A percentile compares a stretch with the other conserved stretches of the same genome.
These are phyloP conservation scores for Thielaviopsis ethacetica DNA, from an alignment of 2,329 filamentous ascomycete genomes.

Conservation along the genomic window DNA sequence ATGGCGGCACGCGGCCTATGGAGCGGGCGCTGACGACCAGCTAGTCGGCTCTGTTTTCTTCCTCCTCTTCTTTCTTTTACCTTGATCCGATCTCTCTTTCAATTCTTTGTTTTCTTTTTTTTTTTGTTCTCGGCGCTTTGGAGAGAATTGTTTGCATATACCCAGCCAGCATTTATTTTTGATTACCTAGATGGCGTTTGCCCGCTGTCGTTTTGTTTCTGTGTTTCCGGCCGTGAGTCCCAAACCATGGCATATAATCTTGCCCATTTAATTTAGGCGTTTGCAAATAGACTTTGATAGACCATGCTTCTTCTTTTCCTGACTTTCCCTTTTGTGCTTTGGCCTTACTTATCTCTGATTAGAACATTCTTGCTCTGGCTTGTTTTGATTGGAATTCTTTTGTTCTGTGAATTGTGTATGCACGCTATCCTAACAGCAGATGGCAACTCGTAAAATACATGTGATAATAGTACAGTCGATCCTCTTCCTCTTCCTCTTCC, in stretches of 20 bases:
- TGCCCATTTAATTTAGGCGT: too few relatives aligned
- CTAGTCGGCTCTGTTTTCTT: not conserved
- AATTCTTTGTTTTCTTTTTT: not conserved
- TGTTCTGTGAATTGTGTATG: not conserved
- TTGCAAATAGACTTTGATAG: not conserved
- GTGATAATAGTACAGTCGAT: conserved; percentile 11
- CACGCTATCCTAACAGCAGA: not conserved
- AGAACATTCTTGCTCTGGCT: not conserved
- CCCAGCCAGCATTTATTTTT: not conserved
- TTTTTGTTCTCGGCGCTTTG: not conserved
- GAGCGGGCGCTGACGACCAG: conserved; percentile 6
- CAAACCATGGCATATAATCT: too few relatives aligned
- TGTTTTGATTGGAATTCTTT: not conserved
- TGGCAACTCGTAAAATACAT: conserved; percentile 9
- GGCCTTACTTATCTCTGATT: too few relatives aligned
- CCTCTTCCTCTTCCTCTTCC: conserved; percentile 1
- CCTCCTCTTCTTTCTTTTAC: too few relatives aligned
- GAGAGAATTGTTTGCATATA: not conserved
- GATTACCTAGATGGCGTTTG: not conserved
- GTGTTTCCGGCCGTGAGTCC: not conserved
- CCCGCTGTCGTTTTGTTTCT: not conserved
- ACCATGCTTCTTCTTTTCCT: not conserved
- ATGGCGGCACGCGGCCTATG: not conserved
- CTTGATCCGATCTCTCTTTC: not conserved
- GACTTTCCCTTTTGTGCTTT: not conserved